A percentile compares a stretch with the other conserved stretches of the same genome.
These are phyloP conservation scores for Blastomyces emzantsi DNA, from an alignment of 2,329 filamentous ascomycete genomes.

Conservation along the genomic window DNA sequence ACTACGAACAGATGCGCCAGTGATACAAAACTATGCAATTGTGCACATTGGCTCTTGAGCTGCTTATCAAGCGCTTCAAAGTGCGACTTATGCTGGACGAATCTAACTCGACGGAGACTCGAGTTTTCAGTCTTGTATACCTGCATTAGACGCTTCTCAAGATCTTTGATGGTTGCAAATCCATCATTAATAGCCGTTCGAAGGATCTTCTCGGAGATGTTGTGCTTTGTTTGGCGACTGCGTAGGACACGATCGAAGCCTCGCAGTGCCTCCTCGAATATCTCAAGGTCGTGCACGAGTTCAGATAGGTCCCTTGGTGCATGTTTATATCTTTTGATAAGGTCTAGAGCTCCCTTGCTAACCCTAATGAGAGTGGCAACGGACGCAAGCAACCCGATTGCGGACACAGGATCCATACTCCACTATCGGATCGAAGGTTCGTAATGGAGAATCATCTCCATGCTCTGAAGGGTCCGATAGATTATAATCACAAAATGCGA, in stretches of 20 bases:
- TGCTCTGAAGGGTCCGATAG: neutral
- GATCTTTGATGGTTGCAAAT: slow-evolving; percentile 12
- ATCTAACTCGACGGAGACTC: slow-evolving; percentile 15
- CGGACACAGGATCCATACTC: neutral
- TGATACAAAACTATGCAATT: slow-evolving; percentile 15
- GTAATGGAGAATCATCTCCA: neutral
- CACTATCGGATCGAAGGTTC: neutral
- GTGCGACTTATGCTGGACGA: slow-evolving; percentile 13
- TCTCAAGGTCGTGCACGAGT: slow-evolving; percentile 12
- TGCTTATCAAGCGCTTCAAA: slow-evolving; percentile 12
- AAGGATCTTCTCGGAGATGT: slow-evolving; percentile 13
- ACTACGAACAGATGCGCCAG: slow-evolving; percentile 14
- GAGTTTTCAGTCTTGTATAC: slow-evolving; percentile 13
- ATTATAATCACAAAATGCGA: neutral
- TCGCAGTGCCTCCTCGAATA: slow-evolving; percentile 15
- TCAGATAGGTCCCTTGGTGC: slow-evolving; percentile 2
- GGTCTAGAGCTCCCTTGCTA: neutral
- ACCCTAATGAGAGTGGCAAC: neutral
- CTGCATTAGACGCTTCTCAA: slow-evolving; percentile 8
- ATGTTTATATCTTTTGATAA: neutral
- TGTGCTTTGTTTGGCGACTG: slow-evolving; percentile 14
- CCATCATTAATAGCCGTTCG: slow-evolving; percentile 11
- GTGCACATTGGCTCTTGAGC: slow-evolving; percentile 12
- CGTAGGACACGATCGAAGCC: slow-evolving; percentile 16
- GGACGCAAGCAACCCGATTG: neutral